Evolutionary conservation across 805 yeast species (phyloP), one percentile per base, ranked within the genome.

Genomic region (Grigorovia yakushimaensis): DNA sequence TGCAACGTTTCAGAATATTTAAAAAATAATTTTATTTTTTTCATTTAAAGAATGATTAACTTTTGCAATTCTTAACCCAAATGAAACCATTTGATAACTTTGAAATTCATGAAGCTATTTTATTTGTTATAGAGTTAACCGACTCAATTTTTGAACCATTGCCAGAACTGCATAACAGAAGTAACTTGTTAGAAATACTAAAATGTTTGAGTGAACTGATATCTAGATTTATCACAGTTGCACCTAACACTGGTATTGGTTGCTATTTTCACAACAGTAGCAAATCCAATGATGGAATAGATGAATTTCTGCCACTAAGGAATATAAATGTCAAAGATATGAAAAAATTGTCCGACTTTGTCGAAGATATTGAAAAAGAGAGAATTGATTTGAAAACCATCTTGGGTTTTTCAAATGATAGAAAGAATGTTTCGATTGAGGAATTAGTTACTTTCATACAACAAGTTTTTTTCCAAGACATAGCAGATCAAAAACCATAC

Each of bases 191-290:
- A 30, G 78, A 73, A 50, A 78, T 83, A 9, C 57, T 89, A 17
- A 70, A 71, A 13, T 73, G 84, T 1, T 69, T 85, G 6, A 69
- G 73, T 45, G 79, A 77, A n/a, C 66, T 87, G 35, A 75, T 88
- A 66, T 71, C 81, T 3, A 82, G 79, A 43, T 68, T 86, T 48
- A 78, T 84, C 1, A 78, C 84, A 33, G 72, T 82, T 0, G 64
- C 77, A 37, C 86, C 88, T 1, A 70, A 72, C 41, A 82, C 91
- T 1, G 89, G 87, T 0, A 68, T 87, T 22, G 97, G 96, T 0
- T 76, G 88, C 42, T 77, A 81, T 56, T 59, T 84, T 15, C 78
- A 76, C 64, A 56, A 52, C 45, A 68, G 46, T 47, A 65, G 72
- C 0, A 65, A 63, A 24, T 54, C 64, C 44, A 61, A 67, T n/a